Percentiles rank a stretch among this genome's conserved stretches.
phyloP scores from a whole-genome alignment of 495 filamentous ascomycete genomes.

The Thermochaetoides thermophila region DNA sequence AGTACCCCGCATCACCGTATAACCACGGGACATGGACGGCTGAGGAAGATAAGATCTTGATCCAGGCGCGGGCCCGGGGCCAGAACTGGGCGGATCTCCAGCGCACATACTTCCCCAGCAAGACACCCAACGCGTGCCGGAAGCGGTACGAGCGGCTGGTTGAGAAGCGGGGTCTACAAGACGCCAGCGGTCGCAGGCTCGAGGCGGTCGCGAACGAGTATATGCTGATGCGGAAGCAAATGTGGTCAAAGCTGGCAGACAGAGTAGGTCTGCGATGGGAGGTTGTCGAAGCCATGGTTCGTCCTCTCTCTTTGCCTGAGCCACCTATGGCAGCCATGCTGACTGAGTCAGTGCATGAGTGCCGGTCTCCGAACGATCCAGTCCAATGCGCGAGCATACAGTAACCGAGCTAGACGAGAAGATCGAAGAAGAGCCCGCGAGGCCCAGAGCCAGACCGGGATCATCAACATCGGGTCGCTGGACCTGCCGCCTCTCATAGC shows the following conservation, averaged over 20 bases:
- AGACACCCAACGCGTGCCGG: constrained; percentile 65
- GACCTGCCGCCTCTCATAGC: not conserved
- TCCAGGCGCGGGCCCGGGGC: constrained; percentile 44
- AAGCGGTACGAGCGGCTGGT: constrained; percentile 65
- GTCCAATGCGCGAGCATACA: constrained; percentile 28
- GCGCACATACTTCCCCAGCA: constrained; percentile 47
- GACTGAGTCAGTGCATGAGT: constrained; percentile 27
- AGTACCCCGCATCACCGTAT: constrained; percentile 22
- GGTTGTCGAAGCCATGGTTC: constrained; percentile 54
- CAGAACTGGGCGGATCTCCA: constrained; percentile 63
- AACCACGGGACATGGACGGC: constrained; percentile 44
- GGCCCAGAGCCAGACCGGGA: not conserved
- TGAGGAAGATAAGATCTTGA: constrained; percentile 47
- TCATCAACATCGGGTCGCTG: not conserved
- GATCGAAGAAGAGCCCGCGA: constrained; percentile 3
- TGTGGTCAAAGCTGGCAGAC: constrained; percentile 50
- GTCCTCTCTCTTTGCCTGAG: constrained; percentile 6
- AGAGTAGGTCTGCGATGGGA: constrained; percentile 51
- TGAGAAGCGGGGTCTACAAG: constrained; percentile 44
- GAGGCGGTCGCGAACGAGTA: constrained; percentile 53
- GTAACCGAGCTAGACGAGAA: constrained; percentile 28
- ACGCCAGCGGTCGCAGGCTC: constrained; percentile 49
- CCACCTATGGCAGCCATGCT: not conserved
- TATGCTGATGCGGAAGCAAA: constrained; percentile 48
- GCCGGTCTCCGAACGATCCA: constrained; percentile 34